Percentiles rank a stretch among this genome's conserved stretches.
phyloP scores from a whole-genome alignment of 2,329 filamentous ascomycete species.

The Fusarium anguioides region DNA sequence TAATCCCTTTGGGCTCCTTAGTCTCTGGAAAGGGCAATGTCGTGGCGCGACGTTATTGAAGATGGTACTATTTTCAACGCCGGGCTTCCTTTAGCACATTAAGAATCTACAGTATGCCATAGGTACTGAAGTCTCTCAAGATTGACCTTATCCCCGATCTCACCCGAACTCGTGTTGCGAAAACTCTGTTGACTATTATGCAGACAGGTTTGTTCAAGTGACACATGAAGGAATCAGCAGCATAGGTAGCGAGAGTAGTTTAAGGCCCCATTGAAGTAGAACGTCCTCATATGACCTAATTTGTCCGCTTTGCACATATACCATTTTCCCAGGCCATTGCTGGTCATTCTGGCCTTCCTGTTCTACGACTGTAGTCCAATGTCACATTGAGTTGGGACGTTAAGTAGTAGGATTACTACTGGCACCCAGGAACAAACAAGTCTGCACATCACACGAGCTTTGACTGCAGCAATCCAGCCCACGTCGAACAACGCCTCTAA shows the following conservation, averaged over 20 bases:
- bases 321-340: neutral
- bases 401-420: neutral
- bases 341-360: neutral
- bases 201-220: neutral
- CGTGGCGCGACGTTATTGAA: slow-evolving; percentile 34
- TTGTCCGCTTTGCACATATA: neutral
- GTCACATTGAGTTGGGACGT: too few species aligned
- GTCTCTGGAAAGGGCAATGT: slow-evolving; percentile 15
- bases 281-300: neutral
- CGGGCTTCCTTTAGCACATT: neutral
- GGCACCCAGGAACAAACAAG: slow-evolving; percentile 3
- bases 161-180: neutral
- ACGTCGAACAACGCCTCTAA: neutral
- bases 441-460: neutral
- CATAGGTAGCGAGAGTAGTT: neutral
- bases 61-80: slow-evolving; percentile 11
- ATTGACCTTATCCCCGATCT: neutral
- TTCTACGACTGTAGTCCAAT: too few species aligned
- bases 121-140: neutral
- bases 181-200: neutral
- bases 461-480: neutral
- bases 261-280: neutral
- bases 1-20: neutral
- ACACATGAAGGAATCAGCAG: neutral
- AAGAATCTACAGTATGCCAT: neutral